A percentile compares a stretch with the other conserved stretches of the same genome.
Evolutionary conservation across 2,329 filamentous ascomycete genomes (phyloP).

Genomic region (Fusarium sp.): DNA sequence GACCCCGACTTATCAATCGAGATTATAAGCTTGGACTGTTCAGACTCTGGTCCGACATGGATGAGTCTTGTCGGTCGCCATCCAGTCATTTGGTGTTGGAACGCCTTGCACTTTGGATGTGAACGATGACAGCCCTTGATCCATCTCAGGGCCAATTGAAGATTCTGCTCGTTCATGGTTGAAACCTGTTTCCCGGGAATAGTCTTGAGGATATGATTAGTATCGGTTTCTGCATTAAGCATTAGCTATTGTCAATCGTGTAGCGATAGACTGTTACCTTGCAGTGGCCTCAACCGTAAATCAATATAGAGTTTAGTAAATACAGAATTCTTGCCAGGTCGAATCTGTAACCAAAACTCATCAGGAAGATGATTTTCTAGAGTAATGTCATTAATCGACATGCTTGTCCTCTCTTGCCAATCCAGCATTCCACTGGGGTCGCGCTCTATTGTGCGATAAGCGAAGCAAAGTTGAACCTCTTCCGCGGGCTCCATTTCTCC

Average conservation of each 20-base stretch:
- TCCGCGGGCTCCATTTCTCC: rapidly evolving
- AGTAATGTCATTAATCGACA: not conserved
- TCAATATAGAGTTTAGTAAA: not conserved
- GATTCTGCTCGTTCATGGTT: not conserved
- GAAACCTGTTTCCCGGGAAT: not conserved
- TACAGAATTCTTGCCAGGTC: not conserved
- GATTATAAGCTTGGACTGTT: not conserved
- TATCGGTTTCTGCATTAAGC: not conserved
- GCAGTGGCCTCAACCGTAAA: not conserved
- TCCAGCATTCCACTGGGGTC: not conserved
- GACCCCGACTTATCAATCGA: rapidly evolving
- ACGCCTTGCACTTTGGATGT: not conserved
- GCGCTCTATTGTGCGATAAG: not conserved
- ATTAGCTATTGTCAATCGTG: not conserved
- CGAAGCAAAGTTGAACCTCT: not conserved
- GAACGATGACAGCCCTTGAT: not conserved
- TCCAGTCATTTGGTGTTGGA: not conserved
- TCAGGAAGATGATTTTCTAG: not conserved
- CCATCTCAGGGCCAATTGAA: not conserved
- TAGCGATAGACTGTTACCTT: not conserved
- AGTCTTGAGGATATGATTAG: not conserved
- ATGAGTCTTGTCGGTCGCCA: slow-evolving; percentile 11
- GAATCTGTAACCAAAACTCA: not conserved
- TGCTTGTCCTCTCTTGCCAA: not conserved
- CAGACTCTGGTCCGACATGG: not conserved